Conservation (phyloP, 371 early-diverging fungal species). For the Lichtheimia ornata region DNA sequence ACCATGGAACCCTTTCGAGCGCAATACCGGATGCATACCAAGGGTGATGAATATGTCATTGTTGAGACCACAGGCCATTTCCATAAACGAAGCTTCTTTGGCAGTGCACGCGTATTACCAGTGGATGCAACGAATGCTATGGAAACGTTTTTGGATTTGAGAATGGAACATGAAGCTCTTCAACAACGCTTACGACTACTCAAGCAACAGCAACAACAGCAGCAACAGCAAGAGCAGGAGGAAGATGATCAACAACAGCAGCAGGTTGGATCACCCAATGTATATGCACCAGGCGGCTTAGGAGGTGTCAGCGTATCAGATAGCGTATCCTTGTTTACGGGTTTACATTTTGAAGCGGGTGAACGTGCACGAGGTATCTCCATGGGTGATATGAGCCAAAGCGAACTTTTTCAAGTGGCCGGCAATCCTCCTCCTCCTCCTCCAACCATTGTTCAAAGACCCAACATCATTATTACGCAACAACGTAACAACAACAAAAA, state of each 20-base stretch:
- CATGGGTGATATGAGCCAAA: slow-evolving; percentile 23
- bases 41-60: slow-evolving; percentile 49
- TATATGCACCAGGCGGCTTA: slow-evolving; percentile 35
- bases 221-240: neutral
- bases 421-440: neutral
- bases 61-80: slow-evolving; percentile 54
- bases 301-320: slow-evolving; percentile 24
- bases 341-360: slow-evolving; percentile 34
- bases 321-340: slow-evolving; percentile 33
- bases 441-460: slow-evolving; percentile 17
- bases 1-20: slow-evolving; percentile 39
- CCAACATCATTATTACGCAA: neutral
- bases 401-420: slow-evolving; percentile 23
- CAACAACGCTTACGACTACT: slow-evolving; percentile 10
- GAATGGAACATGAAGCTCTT: slow-evolving; percentile 56
- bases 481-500: slow-evolving; percentile 15
- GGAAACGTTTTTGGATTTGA: slow-evolving; percentile 59
- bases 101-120: slow-evolving; percentile 52
- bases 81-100: slow-evolving; percentile 44
- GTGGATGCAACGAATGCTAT: slow-evolving; percentile 46
- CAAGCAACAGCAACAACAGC: slow-evolving; percentile 5
- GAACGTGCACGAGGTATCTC: slow-evolving; percentile 41
- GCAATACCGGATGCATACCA: slow-evolving; percentile 51
- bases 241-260: neutral
- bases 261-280: slow-evolving; percentile 11